Percentiles rank a stretch among this genome's conserved stretches.
These are phyloP conservation scores for Butyriboletus appendiculatus DNA, from an alignment of 1,284 basidiomycete species.

Conservation along the genomic window DNA sequence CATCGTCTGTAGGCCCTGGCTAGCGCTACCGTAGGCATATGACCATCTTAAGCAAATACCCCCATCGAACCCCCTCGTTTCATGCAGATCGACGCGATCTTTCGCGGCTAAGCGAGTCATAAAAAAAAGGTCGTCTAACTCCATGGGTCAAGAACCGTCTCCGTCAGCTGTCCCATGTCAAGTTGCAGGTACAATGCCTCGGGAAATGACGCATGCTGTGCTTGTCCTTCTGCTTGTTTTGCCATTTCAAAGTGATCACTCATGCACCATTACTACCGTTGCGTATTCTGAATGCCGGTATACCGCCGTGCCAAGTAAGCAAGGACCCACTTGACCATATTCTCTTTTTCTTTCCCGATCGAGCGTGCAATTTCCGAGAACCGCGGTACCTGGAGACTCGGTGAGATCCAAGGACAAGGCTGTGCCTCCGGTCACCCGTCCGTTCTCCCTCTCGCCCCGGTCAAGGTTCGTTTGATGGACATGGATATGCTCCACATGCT, in stretches of 20 bases:
- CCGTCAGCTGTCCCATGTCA: neutral
- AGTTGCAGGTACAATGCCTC: no score
- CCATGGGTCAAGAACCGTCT: neutral
- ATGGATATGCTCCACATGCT: neutral
- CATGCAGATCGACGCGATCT: neutral
- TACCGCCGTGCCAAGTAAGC: neutral
- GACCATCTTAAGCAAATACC: neutral
- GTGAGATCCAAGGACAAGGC: neutral
- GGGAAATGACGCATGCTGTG: neutral
- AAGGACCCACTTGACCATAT: neutral
- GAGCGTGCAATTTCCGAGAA: constrained; percentile 3
- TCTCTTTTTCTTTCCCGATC: neutral
- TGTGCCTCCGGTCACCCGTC: neutral
- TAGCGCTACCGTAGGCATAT: neutral
- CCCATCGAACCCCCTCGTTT: neutral
- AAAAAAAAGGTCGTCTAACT: neutral
- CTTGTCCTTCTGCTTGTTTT: neutral
- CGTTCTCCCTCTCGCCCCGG: neutral
- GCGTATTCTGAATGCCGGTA: neutral
- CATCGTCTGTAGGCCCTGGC: neutral
- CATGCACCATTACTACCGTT: no score
- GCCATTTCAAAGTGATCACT: neutral
- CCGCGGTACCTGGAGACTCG: neutral
- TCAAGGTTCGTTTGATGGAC: neutral
- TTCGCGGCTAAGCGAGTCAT: neutral